Evolutionary conservation across 345 rosid species (phyloP), one percentile per base, ranked within the genome.

Genomic region (Kernera saxatilis): DNA sequence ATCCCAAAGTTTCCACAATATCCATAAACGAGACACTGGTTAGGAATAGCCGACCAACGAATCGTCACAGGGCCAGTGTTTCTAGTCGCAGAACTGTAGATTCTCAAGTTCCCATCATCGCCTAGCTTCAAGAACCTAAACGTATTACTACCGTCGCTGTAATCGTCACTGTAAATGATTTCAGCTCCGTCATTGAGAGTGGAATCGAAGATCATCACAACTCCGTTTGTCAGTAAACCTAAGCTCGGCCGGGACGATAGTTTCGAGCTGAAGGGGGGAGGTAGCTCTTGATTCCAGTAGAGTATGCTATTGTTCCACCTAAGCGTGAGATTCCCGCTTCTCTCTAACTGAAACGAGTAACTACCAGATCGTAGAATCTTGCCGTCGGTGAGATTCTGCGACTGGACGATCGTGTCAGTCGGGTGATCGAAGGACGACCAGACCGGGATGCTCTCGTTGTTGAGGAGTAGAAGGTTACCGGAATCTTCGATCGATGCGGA

Each of bases 361-460:
- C 8, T 6, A 64, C 88, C 92, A 33, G 84, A 81, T 49, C 71
- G 72, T 56, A 91, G 69, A 45, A 29, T 33, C 48, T 74, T 80
- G 41, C 73, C 61, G 8, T n/a, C 72, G 0, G 81, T 75, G 60
- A 88, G 80, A 71, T 77, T 84, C 78, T 90, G 97, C 49, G 66
- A 55, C 12, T 84, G 92, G 17, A 88, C 78, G 45, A 88, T 19
- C 1, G 87, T 83, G 29, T 85, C 83, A 2, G 85, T 79, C 2
- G 94, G 88, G 57, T 82, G 19, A 4, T 78, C 72, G 70, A 91
- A 91, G 45, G 85, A 79, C 12, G 94, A 88, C 97, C 97, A 91
- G 27, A 84, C 78, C 0, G 78, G 5, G 14, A 40, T 50, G 51
- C 41, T 67, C 5, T 56, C 57, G 11, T 77, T 80, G 3, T 71